Conservation (phyloP, 2,329 filamentous ascomycete genomes). For the Colletotrichum lupini region DNA sequence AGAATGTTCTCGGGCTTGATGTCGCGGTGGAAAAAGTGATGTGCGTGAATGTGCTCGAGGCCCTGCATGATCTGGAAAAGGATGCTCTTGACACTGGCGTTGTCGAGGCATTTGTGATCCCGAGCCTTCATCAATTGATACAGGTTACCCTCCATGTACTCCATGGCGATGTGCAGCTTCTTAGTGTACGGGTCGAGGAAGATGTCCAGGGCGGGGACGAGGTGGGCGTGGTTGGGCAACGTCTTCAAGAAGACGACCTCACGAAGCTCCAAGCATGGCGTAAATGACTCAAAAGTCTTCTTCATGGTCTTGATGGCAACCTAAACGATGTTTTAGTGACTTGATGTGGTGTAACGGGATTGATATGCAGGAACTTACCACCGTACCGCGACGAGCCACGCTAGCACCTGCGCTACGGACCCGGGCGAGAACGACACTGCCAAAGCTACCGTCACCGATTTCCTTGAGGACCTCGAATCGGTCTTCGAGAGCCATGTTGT, state of each 20-base stretch:
- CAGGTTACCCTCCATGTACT: slow-evolving; percentile 99
- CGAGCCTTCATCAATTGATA: slow-evolving; percentile 99
- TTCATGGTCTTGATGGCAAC: slow-evolving; percentile 99
- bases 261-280: slow-evolving; percentile 89
- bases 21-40: slow-evolving; percentile 98
- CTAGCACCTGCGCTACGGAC: slow-evolving; percentile 90
- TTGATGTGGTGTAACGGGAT: slow-evolving; percentile 1
- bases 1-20: slow-evolving; percentile 99
- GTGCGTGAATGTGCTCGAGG: slow-evolving; percentile 95
- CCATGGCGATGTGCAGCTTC: slow-evolving; percentile 98
- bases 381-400: slow-evolving; percentile 88
- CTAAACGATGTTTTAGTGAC: slow-evolving; percentile 56
- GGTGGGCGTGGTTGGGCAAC: slow-evolving; percentile 86
- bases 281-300: slow-evolving; percentile 95
- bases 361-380: slow-evolving; percentile 71
- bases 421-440: slow-evolving; percentile 91
- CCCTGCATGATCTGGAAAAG: slow-evolving; percentile 97
- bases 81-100: slow-evolving; percentile 94
- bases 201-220: slow-evolving; percentile 98
- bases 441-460: slow-evolving; percentile 98
- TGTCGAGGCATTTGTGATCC: slow-evolving; percentile 93
- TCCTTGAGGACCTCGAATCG: slow-evolving; percentile 98
- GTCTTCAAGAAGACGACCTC: slow-evolving; percentile 97
- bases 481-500: slow-evolving; percentile 80
- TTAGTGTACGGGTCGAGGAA: slow-evolving; percentile 96